These are phyloP conservation scores for Leccinum huronense DNA, from an alignment of 1,284 basidiomycete species.

Conservation along the genomic window DNA sequence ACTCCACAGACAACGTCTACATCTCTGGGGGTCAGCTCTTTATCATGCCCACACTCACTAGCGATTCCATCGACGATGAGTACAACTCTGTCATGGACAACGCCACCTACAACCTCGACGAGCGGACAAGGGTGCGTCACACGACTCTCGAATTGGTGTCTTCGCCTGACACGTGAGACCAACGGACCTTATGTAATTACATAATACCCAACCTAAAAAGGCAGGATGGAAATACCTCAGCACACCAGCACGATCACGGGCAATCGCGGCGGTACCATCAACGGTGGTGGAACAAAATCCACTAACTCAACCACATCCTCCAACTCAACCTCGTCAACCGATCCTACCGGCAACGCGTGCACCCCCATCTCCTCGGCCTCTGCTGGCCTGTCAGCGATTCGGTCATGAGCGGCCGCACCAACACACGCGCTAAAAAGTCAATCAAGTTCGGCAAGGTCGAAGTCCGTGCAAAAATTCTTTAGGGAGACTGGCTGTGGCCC, in stretches of 20 bases:
- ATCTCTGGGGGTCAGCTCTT: constrained; percentile 68
- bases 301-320: constrained; percentile 6
- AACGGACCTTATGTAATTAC: constrained; percentile 21
- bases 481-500: constrained; percentile 77
- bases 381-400: constrained; percentile 72
- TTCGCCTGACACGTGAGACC: constrained; percentile 10
- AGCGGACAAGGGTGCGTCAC: constrained; percentile 28
- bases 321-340: constrained; percentile 20
- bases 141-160: background rate
- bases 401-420: constrained; percentile 71
- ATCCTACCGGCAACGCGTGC: constrained; percentile 32
- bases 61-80: constrained; percentile 55
- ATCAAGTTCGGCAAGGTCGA: constrained; percentile 76
- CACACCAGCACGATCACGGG: background rate
- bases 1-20: constrained; percentile 64
- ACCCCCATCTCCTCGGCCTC: constrained; percentile 60
- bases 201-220: constrained; percentile 22
- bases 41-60: constrained; percentile 79
- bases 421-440: constrained; percentile 58
- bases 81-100: constrained; percentile 57
- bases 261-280: constrained; percentile 6
- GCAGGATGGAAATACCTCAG: constrained; percentile 21
- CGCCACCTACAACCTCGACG: constrained; percentile 62
- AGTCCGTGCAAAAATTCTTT: constrained; percentile 45
- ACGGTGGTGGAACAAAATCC: constrained; percentile 25